phyloP scores from a whole-genome alignment of 208 protist genomes.

The Leptomonas seymouri region DNA sequence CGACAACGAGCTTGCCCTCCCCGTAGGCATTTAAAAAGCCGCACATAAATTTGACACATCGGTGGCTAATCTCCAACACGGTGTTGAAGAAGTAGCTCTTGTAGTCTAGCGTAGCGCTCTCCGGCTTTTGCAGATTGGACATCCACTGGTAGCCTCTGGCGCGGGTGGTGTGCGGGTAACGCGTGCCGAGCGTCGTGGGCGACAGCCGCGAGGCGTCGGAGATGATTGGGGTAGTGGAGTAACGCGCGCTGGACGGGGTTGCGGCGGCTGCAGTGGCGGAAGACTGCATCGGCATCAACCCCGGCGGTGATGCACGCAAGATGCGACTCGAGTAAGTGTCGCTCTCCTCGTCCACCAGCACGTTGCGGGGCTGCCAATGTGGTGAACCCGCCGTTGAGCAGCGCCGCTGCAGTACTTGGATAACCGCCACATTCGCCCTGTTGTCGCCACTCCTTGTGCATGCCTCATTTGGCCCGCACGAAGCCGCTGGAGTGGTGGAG shows the following conservation, averaged over 20 bases:
- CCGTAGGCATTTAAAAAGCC: conserved; percentile 73
- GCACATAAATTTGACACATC: conserved; percentile 76
- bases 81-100: conserved; percentile 78
- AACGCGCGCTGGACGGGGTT: neutral
- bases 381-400: conserved; percentile 7
- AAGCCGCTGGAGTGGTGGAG: neutral
- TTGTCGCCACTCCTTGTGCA: neutral
- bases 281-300: too few species aligned
- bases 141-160: conserved; percentile 47
- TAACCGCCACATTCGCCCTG: neutral
- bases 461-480: neutral
- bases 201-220: conserved; percentile 18
- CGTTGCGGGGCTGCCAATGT: conserved; percentile 13
- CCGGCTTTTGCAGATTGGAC: conserved; percentile 54
- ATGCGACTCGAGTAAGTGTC: neutral
- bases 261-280: too few species aligned
- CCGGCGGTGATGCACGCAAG: neutral
- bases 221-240: conserved; percentile 5
- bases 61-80: conserved; percentile 54
- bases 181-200: conserved; percentile 16
- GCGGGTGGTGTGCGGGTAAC: conserved; percentile 5
- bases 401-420: conserved; percentile 19
- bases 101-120: conserved; percentile 68
- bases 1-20: conserved; percentile 62
- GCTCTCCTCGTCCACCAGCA: conserved; percentile 9